These are phyloP conservation scores for Turnera subulata DNA, from an alignment of 345 rosid genomes.

Conservation along the genomic window DNA sequence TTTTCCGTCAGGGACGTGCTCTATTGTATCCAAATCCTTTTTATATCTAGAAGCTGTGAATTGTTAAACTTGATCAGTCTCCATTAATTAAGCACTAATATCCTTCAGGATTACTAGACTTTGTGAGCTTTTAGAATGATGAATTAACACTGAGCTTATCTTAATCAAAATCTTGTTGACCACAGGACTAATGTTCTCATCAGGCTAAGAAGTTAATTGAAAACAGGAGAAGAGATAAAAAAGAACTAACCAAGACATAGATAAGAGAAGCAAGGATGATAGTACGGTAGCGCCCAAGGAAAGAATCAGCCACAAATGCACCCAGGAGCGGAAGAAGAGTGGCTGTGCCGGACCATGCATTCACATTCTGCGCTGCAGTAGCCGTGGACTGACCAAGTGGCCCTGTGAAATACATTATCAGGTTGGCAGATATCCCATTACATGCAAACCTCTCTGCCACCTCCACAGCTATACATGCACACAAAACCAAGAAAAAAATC, in stretches of 20 bases:
- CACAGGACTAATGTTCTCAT: too few species aligned
- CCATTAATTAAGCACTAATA: too few species aligned
- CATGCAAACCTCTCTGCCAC: constrained; percentile 11
- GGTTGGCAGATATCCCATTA: constrained; percentile 4
- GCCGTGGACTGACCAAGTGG: constrained; percentile 11
- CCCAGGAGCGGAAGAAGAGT: constrained; percentile 5
- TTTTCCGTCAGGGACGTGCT: too few species aligned
- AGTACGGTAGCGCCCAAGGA: constrained; percentile 17
- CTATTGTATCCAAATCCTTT: too few species aligned
- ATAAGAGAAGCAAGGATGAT: constrained; percentile 6
- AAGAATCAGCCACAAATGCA: constrained; percentile 15
- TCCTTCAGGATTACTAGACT: too few species aligned
- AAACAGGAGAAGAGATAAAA: not conserved
- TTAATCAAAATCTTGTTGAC: too few species aligned
- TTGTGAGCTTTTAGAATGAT: too few species aligned
- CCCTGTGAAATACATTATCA: constrained; percentile 8
- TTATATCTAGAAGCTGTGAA: too few species aligned
- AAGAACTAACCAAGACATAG: constrained; percentile 1
- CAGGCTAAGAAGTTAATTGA: too few species aligned
- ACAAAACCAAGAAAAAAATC: not conserved
- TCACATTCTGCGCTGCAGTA: constrained; percentile 9
- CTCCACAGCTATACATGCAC: constrained; percentile 2
- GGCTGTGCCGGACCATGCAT: constrained; percentile 12
- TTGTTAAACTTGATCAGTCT: too few species aligned
- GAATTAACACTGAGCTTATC: too few species aligned